Evolutionary conservation across 768 basidiomycete species (phyloP).

Genomic region (Russula olivacea): DNA sequence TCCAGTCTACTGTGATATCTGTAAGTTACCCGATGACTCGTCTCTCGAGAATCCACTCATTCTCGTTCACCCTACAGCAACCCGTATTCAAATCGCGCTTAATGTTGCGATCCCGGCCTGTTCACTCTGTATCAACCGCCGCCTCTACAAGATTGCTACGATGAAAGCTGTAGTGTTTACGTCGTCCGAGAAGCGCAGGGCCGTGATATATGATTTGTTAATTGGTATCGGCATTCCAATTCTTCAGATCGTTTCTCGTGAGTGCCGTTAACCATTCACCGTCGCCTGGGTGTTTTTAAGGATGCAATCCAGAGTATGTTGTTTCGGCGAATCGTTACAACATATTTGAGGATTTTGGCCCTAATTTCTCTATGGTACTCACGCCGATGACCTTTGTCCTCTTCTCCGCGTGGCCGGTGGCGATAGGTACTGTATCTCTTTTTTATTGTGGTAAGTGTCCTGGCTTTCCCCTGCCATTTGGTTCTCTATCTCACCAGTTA

Average conservation of each 20-base stretch:
- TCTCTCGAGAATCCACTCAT: not conserved
- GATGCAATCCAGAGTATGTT: not conserved
- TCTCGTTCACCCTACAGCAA: constrained; percentile 30
- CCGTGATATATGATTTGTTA: constrained; percentile 16
- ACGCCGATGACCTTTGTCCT: constrained; percentile 32
- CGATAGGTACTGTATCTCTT: constrained; percentile 29
- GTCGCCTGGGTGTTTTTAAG: not conserved
- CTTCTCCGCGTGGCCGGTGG: constrained; percentile 28
- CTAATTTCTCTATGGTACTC: constrained; percentile 34
- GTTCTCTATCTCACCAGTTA: not conserved
- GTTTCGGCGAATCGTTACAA: not conserved
- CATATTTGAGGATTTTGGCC: constrained; percentile 41
- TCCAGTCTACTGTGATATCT: not conserved
- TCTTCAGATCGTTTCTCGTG: not conserved
- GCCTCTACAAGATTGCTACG: constrained; percentile 42
- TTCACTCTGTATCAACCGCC: constrained; percentile 43
- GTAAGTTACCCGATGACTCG: not conserved
- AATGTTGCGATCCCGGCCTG: constrained; percentile 37
- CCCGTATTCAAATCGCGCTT: constrained; percentile 34
- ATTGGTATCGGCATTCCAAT: constrained; percentile 28
- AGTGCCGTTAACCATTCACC: not conserved
- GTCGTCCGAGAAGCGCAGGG: not conserved
- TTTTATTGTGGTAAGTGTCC: constrained; percentile 35
- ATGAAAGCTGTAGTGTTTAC: constrained; percentile 32
- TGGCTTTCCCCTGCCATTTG: not conserved